A percentile compares a stretch with the other conserved stretches of the same genome.
Conservation (phyloP, 83 land plant species). For the Diphasiastrum complanatum region DNA sequence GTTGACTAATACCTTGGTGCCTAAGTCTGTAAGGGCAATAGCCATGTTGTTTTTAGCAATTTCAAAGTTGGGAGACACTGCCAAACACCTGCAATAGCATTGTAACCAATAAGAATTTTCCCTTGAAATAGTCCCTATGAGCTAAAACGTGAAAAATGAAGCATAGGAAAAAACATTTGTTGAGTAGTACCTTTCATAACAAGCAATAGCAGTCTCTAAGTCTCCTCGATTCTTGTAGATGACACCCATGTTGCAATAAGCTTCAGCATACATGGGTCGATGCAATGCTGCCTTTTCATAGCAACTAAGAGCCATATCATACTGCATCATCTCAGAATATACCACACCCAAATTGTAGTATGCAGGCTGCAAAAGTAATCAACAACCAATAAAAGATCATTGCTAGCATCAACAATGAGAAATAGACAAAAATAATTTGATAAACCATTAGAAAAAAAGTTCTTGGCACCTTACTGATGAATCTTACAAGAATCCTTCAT, state of each 20-base stretch:
- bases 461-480: too few relatives aligned
- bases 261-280: constrained; percentile 99
- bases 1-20: constrained; percentile 66
- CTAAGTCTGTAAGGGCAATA: constrained; percentile 92
- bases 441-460: too few relatives aligned
- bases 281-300: constrained; percentile 93
- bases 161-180: too few relatives aligned
- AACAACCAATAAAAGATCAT: constrained; percentile 1
- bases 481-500: too few relatives aligned
- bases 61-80: constrained; percentile 95
- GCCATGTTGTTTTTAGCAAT: constrained; percentile 99
- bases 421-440: constrained; percentile 1
- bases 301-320: constrained; percentile 77
- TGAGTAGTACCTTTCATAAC: constrained; percentile 98
- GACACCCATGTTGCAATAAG: constrained; percentile 99
- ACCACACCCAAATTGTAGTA: constrained; percentile 98
- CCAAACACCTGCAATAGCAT: constrained; percentile 61
- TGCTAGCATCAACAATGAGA: not conserved
- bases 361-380: constrained; percentile 72
- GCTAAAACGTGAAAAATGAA: too few relatives aligned
- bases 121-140: too few relatives aligned
- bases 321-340: constrained; percentile 98
- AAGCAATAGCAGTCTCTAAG: constrained; percentile 84
- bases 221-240: constrained; percentile 95
- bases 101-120: too few relatives aligned